Percentiles rank a stretch among this genome's conserved stretches.
These are phyloP conservation scores for Aspergillus sp. DNA, from an alignment of 2,329 filamentous ascomycete genomes.

Conservation along the genomic window DNA sequence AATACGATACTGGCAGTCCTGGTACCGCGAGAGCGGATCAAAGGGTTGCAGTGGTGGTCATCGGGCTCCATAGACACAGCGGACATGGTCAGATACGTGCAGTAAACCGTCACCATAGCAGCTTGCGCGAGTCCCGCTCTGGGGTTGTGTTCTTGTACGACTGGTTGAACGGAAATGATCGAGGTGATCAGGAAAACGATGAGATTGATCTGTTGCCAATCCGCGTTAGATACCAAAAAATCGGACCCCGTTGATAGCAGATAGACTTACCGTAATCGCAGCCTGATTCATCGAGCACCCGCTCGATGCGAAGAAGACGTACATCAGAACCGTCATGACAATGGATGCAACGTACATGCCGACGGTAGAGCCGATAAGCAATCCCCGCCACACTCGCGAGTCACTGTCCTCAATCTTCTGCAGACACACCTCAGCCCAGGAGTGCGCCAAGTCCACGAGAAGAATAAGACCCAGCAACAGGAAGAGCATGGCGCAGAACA, in stretches of 20 bases:
- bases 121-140: constrained; percentile 94
- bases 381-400: constrained; percentile 71
- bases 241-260: neutral
- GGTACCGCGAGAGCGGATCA: constrained; percentile 74
- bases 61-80: constrained; percentile 98
- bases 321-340: constrained; percentile 93
- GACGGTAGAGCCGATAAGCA: constrained; percentile 85
- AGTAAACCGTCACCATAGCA: constrained; percentile 95
- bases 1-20: constrained; percentile 85
- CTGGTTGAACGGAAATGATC: constrained; percentile 77
- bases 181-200: constrained; percentile 74
- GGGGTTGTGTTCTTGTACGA: constrained; percentile 82
- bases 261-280: constrained; percentile 62
- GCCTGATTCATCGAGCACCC: constrained; percentile 94
- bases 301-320: constrained; percentile 80
- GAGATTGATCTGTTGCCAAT: constrained; percentile 58
- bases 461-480: constrained; percentile 85
- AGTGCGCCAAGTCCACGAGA: constrained; percentile 88
- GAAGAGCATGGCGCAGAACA: constrained; percentile 84
- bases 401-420: constrained; percentile 86
- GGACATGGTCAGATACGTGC: constrained; percentile 96
- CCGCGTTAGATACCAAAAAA: neutral
- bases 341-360: constrained; percentile 88
- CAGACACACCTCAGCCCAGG: constrained; percentile 94
- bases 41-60: constrained; percentile 85